These are phyloP conservation scores for Nicotiana benthamiana DNA, from an alignment of 257 asterid genomes.

Conservation along the genomic window DNA sequence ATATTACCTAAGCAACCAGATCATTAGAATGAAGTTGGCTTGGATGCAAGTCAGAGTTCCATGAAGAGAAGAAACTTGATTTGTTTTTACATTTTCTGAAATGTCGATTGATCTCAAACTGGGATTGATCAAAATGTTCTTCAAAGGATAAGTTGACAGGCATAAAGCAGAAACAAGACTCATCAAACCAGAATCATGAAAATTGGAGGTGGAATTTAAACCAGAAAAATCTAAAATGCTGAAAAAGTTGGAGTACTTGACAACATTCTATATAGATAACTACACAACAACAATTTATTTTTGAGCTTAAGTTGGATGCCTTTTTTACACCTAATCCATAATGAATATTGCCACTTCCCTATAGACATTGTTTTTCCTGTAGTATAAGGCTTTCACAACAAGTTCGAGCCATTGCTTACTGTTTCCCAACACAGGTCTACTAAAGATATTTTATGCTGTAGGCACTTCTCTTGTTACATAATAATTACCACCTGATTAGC, in stretches of 20 bases:
- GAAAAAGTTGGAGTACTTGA: neutral
- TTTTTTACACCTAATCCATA: neutral
- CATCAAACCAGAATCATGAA: neutral
- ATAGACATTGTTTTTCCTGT: neutral
- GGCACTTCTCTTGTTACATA: neutral
- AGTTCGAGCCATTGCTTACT: neutral
- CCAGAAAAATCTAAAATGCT: neutral
- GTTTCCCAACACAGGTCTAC: neutral
- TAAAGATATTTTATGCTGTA: neutral
- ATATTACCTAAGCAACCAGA: neutral
- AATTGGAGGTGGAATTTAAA: neutral
- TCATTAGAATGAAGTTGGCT: neutral
- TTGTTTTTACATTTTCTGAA: neutral
- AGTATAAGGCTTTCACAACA: neutral
- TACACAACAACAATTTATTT: too few species aligned
- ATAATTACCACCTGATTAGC: neutral
- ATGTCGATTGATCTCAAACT: neutral
- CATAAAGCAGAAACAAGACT: neutral
- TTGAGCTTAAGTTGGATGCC: neutral
- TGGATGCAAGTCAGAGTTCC: neutral
- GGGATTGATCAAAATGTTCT: neutral
- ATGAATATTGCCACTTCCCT: neutral
- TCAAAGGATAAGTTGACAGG: neutral
- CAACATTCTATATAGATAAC: neutral
- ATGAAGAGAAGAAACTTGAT: neutral